phyloP scores from a whole-genome alignment of 495 filamentous ascomycete genomes.

The Hypoxylon subgilvum region DNA sequence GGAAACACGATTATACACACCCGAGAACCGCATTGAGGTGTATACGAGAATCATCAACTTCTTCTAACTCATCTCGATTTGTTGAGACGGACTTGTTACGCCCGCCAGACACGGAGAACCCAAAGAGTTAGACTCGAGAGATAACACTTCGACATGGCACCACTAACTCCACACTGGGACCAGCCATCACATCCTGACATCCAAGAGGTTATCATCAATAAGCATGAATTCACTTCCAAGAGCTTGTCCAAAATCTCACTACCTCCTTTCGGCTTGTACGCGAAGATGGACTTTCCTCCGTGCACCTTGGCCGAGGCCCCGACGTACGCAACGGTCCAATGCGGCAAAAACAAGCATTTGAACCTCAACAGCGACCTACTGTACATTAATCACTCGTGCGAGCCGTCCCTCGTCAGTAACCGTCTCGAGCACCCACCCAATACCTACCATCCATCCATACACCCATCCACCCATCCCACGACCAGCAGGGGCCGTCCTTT shows the following conservation, averaged over 20 bases:
- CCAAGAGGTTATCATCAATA: slow-evolving; percentile 57
- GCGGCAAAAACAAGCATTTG: slow-evolving; percentile 64
- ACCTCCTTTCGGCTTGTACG: slow-evolving; percentile 66
- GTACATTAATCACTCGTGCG: slow-evolving; percentile 78
- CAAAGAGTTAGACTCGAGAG: slow-evolving; percentile 12
- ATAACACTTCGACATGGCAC: slow-evolving; percentile 46
- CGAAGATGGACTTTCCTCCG: slow-evolving; percentile 58
- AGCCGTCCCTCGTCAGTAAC: slow-evolving; percentile 62
- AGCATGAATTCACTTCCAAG: slow-evolving; percentile 62
- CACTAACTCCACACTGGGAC: slow-evolving; percentile 57
- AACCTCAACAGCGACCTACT: slow-evolving; percentile 77
- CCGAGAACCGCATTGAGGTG: not conserved
- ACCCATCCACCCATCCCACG: not conserved
- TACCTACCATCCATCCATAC: no score
- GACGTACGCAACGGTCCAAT: slow-evolving; percentile 75
- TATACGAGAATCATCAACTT: not conserved
- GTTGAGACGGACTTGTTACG: slow-evolving; percentile 9
- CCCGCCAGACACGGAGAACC: not conserved
- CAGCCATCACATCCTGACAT: slow-evolving; percentile 61
- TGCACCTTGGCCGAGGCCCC: slow-evolving; percentile 59
- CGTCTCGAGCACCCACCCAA: not conserved
- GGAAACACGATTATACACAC: no score
- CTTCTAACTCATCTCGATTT: not conserved
- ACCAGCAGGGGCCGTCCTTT: not conserved
- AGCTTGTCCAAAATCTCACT: slow-evolving; percentile 66